phyloP scores from a whole-genome alignment of 192 early-diverging fungal species.

The Phycomyces blakesleeanus region DNA sequence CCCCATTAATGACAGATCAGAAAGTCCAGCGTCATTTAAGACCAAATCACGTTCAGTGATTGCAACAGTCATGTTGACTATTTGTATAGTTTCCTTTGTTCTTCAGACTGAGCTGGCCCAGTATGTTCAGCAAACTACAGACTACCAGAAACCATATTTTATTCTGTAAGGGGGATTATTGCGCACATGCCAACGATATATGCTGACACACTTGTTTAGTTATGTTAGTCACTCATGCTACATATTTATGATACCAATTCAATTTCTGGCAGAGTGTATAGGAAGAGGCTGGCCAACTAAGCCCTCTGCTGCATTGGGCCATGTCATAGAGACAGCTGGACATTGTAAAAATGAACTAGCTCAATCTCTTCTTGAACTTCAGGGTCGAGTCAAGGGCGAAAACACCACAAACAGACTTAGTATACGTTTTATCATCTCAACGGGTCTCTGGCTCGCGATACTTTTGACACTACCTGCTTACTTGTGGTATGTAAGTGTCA shows the following conservation, averaged over 20 bases:
- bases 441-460: slow-evolving; percentile 39
- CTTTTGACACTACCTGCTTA: slow-evolving; percentile 68
- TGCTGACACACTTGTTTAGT: slow-evolving; percentile 17
- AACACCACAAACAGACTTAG: slow-evolving; percentile 8
- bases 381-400: not conserved
- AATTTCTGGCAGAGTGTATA: slow-evolving; percentile 28
- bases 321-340: not conserved
- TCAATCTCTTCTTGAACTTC: slow-evolving; percentile 10
- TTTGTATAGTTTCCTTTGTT: slow-evolving; percentile 50
- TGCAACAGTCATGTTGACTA: slow-evolving; percentile 36
- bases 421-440: not conserved
- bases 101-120: slow-evolving; percentile 57
- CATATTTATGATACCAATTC: slow-evolving; percentile 37
- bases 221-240: slow-evolving; percentile 42
- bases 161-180: slow-evolving; percentile 45
- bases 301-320: not conserved
- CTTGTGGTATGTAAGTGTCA: slow-evolving; percentile 76
- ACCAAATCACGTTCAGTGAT: slow-evolving; percentile 17
- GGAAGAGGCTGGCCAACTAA: not conserved
- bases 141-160: slow-evolving; percentile 61
- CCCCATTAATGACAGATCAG: not conserved
- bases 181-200: too few species aligned
- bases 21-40: not conserved
- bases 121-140: slow-evolving; percentile 50
- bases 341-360: slow-evolving; percentile 1